phyloP scores from a whole-genome alignment of 78 protist species.

The Pelomyxa schiedti region DNA sequence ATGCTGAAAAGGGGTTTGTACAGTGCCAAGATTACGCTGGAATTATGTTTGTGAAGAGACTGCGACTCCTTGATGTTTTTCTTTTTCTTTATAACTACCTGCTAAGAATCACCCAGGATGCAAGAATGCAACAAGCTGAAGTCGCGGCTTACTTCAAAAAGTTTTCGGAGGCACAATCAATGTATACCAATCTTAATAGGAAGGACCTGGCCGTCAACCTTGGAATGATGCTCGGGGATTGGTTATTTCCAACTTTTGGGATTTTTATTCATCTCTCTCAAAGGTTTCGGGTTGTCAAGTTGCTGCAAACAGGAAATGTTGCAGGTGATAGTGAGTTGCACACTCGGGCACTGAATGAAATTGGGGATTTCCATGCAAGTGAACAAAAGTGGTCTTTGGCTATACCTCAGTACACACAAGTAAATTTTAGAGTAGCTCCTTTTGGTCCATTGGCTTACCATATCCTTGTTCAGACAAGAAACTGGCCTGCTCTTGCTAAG shows the following conservation, averaged over 20 bases:
- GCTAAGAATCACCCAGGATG: not conserved
- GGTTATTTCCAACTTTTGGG: conserved; percentile 19
- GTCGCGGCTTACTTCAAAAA: conserved; percentile 43
- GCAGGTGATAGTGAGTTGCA: conserved; percentile 47
- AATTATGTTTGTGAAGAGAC: conserved; percentile 53
- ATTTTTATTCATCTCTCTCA: not conserved
- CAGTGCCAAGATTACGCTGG: conserved; percentile 55
- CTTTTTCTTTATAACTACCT: not conserved
- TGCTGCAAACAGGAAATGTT: conserved; percentile 16
- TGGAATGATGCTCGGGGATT: conserved; percentile 56
- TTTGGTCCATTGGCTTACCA: too few species aligned
- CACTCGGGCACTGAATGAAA: conserved; percentile 18
- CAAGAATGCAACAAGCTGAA: conserved; percentile 59
- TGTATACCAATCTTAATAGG: conserved; percentile 59
- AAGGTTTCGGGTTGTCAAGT: conserved; percentile 30
- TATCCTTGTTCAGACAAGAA: conserved; percentile 26
- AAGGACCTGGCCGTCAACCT: conserved; percentile 57
- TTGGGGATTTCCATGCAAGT: conserved; percentile 69
- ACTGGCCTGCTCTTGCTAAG: conserved; percentile 4
- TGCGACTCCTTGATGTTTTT: conserved; percentile 15
- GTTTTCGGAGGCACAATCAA: conserved; percentile 63
- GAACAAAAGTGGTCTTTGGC: conserved; percentile 50
- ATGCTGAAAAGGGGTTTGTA: conserved; percentile 66
- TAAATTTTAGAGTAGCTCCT: too few species aligned
- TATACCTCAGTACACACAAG: conserved; percentile 18